Evolutionary conservation across 1,284 basidiomycete genomes (phyloP).

Genomic region (Apiotrichum akiyoshidainum): DNA sequence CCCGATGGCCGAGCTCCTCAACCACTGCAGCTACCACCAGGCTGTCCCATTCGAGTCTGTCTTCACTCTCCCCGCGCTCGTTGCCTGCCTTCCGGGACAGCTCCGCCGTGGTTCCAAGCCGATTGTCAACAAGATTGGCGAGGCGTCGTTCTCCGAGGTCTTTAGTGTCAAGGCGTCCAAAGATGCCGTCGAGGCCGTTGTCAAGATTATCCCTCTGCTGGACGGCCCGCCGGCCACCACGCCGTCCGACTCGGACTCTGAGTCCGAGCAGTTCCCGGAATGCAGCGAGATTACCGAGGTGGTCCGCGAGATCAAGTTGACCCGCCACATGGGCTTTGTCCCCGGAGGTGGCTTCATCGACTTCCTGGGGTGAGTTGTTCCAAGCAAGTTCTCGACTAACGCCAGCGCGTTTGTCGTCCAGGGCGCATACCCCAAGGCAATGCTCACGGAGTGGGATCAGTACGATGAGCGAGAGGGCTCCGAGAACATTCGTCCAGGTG

Average conservation of each 20-base stretch:
- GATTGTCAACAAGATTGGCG: constrained; percentile 75
- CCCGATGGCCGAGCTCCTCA: not conserved
- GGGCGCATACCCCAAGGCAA: constrained; percentile 72
- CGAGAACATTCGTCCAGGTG: constrained; percentile 82
- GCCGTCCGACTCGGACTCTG: no score
- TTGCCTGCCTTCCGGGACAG: constrained; percentile 1
- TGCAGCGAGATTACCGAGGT: constrained; percentile 75
- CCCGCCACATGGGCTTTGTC: constrained; percentile 68
- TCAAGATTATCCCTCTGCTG: constrained; percentile 34
- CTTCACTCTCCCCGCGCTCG: constrained; percentile 13
- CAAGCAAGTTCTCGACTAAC: not conserved
- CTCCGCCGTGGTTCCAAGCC: not conserved
- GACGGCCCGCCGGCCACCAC: not conserved
- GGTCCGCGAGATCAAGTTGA: constrained; percentile 81
- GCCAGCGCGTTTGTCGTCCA: constrained; percentile 71
- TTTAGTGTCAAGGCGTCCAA: constrained; percentile 66
- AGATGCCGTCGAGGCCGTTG: constrained; percentile 27
- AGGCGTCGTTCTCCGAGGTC: constrained; percentile 97
- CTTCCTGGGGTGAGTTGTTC: constrained; percentile 59
- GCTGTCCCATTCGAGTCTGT: constrained; percentile 11
- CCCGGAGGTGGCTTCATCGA: constrained; percentile 69
- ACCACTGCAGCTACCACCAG: not conserved
- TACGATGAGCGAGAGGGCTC: constrained; percentile 69
- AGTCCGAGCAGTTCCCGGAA: constrained; percentile 32
- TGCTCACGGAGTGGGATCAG: constrained; percentile 82